Base-by-base conservation (phyloP, 2,329 filamentous ascomycete species). In the Boeremia lycopersici region DNA sequence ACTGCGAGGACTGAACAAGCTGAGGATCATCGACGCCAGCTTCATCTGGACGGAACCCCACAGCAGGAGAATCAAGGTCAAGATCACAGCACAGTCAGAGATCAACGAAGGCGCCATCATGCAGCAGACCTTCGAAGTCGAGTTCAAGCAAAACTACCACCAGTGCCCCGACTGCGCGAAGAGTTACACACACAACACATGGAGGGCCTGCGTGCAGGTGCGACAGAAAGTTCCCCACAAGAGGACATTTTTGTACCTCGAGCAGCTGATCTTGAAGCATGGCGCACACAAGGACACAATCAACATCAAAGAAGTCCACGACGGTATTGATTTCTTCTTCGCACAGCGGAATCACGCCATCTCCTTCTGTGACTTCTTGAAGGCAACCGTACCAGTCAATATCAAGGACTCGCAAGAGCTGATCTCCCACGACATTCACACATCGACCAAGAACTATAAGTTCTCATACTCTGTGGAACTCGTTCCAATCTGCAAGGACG, bases 1-100 rank as follows among this genome's bases (percentile, higher is more conserved):
- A 76, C 78, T 99, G 60, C 83, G 90, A 61, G 93, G 93, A 28
- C 79, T 99, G 60, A 86, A 88, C 74, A 96, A 95, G 79, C 90
- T 96, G 64, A 85, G 95, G 58, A 95, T 99, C 69, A 93, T 97
- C 69, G 95, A 99, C 74, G 95, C 95, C 41, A 90, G 87, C 68
- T 99, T 98, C 73, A 90, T 98, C 72, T 99, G 95, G 95, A 99
- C 95, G 1, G 95, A 99, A 77, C 93, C 95, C 10, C 95, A 99
- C 79, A 97, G 93, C 67, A 84, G 91, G 71, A 84, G 95, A 73
- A 84, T 98, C 61, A 96, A 93, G 78, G 88, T 98, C 75, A 97
- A 97, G 81, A 88, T 99, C 75, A 98, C 95, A 0, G 88, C 98
- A 42, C 95, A 98, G 71, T 83, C 86, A 63, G 84, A 88, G 73